Conservation (phyloP, 495 filamentous ascomycete genomes). For the Aspergillus funiculosus region DNA sequence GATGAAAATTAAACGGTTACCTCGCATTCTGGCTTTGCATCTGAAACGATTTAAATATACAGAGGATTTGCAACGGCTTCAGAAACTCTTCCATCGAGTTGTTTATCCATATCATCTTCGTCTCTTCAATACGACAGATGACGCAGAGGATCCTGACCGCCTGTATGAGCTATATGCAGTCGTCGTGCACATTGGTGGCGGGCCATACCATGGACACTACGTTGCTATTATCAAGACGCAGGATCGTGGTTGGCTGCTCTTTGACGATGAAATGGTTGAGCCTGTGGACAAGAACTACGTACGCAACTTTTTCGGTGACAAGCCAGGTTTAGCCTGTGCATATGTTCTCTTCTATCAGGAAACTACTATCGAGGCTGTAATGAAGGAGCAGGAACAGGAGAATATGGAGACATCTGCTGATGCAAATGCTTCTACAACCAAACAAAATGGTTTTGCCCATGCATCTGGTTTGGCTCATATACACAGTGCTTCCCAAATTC, state of each 20-base stretch:
- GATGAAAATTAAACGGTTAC: conserved; percentile 97
- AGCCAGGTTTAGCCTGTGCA: conserved; percentile 83
- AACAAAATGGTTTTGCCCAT: conserved; percentile 36
- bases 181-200: conserved; percentile 98
- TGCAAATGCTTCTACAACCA: conserved; percentile 48
- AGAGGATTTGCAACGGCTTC: conserved; percentile 84
- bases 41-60: conserved; percentile 98
- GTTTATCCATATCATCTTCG: conserved; percentile 95
- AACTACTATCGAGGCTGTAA: conserved; percentile 83
- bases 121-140: conserved; percentile 96
- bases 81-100: conserved; percentile 95
- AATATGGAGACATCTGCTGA: conserved; percentile 56
- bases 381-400: conserved; percentile 76
- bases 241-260: conserved; percentile 90
- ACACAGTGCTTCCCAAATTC: conserved; percentile 37
- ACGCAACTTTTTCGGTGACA: conserved; percentile 95
- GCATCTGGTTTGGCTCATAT: conserved; percentile 34
- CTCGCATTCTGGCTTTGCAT: conserved; percentile 85
- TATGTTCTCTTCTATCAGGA: conserved; percentile 99
- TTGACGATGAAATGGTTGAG: conserved; percentile 98
- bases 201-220: conserved; percentile 96
- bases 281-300: conserved; percentile 96
- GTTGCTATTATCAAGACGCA: conserved; percentile 97
- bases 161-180: conserved; percentile 97
- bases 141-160: conserved; percentile 89